Percentiles rank a stretch among this genome's conserved stretches.
Evolutionary conservation across 768 basidiomycete species (phyloP).

Genomic region (Podaxis sp.): DNA sequence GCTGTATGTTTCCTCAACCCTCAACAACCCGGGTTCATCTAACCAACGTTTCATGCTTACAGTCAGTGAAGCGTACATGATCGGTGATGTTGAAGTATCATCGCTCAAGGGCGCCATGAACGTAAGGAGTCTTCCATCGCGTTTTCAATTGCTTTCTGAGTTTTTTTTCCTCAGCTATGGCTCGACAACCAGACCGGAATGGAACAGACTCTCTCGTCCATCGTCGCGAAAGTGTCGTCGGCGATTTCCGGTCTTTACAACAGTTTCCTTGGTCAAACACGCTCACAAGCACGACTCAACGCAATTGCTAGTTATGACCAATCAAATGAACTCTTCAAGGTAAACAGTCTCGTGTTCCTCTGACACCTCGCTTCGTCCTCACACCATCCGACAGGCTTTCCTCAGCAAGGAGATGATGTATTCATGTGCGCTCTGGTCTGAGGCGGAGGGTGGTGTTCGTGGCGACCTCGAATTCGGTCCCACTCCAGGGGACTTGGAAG

Average conservation of each 20-base stretch:
- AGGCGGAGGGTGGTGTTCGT: conserved; percentile 77
- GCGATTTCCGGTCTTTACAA: conserved; percentile 64
- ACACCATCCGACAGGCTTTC: conserved; percentile 51
- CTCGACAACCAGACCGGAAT: conserved; percentile 63
- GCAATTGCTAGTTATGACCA: conserved; percentile 89
- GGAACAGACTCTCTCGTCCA: conserved; percentile 55
- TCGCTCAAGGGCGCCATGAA: conserved; percentile 62
- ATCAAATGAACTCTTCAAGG: conserved; percentile 86
- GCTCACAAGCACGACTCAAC: conserved; percentile 71
- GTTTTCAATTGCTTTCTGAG: conserved; percentile 1
- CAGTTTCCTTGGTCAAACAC: conserved; percentile 72
- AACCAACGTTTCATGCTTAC: conserved; percentile 16
- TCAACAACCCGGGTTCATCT: not conserved
- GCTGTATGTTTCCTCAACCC: conserved; percentile 44
- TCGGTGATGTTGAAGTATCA: conserved; percentile 63
- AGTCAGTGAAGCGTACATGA: conserved; percentile 79
- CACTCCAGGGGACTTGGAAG: conserved; percentile 66
- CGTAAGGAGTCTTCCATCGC: conserved; percentile 35
- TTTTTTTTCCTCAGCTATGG: conserved; percentile 48
- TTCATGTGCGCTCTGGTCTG: conserved; percentile 82
- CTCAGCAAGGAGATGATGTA: conserved; percentile 93
- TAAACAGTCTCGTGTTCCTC: conserved; percentile 20
- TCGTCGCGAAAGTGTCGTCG: conserved; percentile 53
- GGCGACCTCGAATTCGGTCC: conserved; percentile 63
- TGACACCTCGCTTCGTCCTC: conserved; percentile 8